Evolutionary conservation across 352 stramenopile genomes (phyloP).

Genomic region (Phytophthora rubi): DNA sequence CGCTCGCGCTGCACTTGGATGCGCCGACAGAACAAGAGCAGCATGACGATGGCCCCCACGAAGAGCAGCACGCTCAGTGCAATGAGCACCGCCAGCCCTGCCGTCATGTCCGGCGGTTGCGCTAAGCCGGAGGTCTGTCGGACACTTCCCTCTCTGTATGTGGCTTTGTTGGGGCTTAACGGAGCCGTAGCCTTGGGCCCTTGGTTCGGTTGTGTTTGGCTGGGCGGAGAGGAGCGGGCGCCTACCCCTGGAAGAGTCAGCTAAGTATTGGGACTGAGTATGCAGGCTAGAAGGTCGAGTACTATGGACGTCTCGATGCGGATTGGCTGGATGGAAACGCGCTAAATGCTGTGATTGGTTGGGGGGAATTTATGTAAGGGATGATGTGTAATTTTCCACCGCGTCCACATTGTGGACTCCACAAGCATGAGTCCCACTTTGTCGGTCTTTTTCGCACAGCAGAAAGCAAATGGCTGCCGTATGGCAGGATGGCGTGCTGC

Average conservation of each 20-base stretch:
- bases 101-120: conserved; percentile 31
- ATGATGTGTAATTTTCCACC: conserved; percentile 15
- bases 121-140: neutral
- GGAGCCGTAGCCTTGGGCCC: neutral
- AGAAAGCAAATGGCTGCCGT: conserved; percentile 29
- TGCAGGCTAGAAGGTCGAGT: conserved; percentile 18
- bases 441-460: conserved; percentile 28
- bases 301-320: neutral
- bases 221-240: conserved; percentile 20
- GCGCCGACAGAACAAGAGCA: conserved; percentile 54
- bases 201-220: conserved; percentile 28
- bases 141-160: neutral
- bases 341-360: neutral
- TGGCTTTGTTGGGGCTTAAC: neutral
- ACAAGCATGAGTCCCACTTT: conserved; percentile 16
- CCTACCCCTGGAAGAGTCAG: conserved; percentile 35
- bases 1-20: conserved; percentile 46
- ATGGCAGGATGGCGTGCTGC: conserved; percentile 31
- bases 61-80: conserved; percentile 53
- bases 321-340: conserved; percentile 11
- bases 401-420: neutral
- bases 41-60: conserved; percentile 46
- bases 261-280: conserved; percentile 14
- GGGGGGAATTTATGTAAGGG: neutral
- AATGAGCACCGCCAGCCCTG: conserved; percentile 44